Percentiles rank a stretch among this genome's conserved stretches.
Evolutionary conservation across 2,329 filamentous ascomycete species (phyloP).

Genomic region (Aspergillus viridinutans): DNA sequence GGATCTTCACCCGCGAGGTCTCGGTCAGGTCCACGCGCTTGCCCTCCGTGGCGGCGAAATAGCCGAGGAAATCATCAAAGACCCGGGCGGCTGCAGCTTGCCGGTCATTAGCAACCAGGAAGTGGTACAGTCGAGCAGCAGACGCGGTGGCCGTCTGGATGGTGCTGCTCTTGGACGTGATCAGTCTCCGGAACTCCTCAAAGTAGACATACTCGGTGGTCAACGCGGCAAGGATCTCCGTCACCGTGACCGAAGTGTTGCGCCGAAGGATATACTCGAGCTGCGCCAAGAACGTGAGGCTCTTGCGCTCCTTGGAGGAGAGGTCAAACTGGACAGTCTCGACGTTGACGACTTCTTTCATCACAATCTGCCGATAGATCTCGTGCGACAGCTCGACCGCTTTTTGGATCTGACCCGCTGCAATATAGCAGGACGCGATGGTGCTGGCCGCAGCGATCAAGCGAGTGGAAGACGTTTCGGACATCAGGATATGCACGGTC

Average conservation of each 20-base stretch:
- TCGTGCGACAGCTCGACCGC: slow-evolving; percentile 31
- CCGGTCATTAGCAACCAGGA: slow-evolving; percentile 24
- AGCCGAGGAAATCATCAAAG: slow-evolving; percentile 27
- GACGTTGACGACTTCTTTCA: slow-evolving; percentile 24
- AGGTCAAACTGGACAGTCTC: slow-evolving; percentile 30
- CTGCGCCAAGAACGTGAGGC: slow-evolving; percentile 44
- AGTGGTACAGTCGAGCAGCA: slow-evolving; percentile 32
- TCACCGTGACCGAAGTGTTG: slow-evolving; percentile 28
- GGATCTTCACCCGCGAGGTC: slow-evolving; percentile 25
- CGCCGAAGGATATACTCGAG: slow-evolving; percentile 38
- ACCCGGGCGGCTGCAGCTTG: slow-evolving; percentile 22
- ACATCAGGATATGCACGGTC: slow-evolving; percentile 30
- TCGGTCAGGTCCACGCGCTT: slow-evolving; percentile 23
- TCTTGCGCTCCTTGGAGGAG: slow-evolving; percentile 30
- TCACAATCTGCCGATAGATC: slow-evolving; percentile 33
- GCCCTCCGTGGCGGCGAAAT: slow-evolving; percentile 31
- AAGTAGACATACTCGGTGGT: slow-evolving; percentile 43
- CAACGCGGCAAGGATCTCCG: slow-evolving; percentile 42
- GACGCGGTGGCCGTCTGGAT: slow-evolving; percentile 35
- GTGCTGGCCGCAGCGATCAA: slow-evolving; percentile 31
- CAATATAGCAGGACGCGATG: slow-evolving; percentile 30
- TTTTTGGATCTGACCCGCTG: slow-evolving; percentile 23
- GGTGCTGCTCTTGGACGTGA: slow-evolving; percentile 33
- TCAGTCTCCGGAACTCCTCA: slow-evolving; percentile 36
- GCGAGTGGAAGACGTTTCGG: slow-evolving; percentile 26